These are phyloP conservation scores for Fusarium beomiforme DNA, from an alignment of 2,329 filamentous ascomycete species.

Conservation along the genomic window DNA sequence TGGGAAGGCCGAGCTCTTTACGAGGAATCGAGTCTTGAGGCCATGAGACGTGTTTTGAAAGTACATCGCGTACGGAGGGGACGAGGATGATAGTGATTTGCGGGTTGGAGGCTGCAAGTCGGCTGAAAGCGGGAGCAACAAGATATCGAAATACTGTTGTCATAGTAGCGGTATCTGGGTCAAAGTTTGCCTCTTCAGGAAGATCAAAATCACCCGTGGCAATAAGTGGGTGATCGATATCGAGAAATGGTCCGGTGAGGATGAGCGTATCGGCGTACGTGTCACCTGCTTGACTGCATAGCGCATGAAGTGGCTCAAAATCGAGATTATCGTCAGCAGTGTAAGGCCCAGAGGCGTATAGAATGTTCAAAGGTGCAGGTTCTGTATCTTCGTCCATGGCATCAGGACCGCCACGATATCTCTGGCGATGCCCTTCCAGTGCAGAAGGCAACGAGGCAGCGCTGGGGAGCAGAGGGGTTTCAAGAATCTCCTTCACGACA, in stretches of 20 bases:
- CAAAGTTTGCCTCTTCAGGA: conserved; percentile 70
- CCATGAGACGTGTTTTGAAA: conserved; percentile 88
- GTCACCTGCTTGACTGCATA: conserved; percentile 81
- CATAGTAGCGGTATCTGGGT: conserved; percentile 84
- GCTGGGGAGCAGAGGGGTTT: conserved; percentile 77
- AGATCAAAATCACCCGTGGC: conserved; percentile 83
- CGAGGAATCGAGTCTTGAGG: conserved; percentile 71
- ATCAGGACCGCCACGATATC: conserved; percentile 72
- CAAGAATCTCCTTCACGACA: conserved; percentile 78
- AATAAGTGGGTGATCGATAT: conserved; percentile 88
- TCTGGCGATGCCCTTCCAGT: conserved; percentile 75
- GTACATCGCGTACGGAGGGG: conserved; percentile 83
- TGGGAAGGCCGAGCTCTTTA: conserved; percentile 82
- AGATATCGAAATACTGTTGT: conserved; percentile 84
- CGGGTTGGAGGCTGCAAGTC: conserved; percentile 76
- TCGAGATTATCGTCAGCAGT: conserved; percentile 92
- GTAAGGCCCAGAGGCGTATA: conserved; percentile 88
- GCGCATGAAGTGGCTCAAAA: conserved; percentile 84
- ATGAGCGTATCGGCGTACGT: conserved; percentile 81
- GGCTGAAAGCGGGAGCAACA: conserved; percentile 77
- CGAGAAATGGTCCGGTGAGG: conserved; percentile 87
- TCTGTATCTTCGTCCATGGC: conserved; percentile 64
- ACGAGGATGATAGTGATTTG: conserved; percentile 82
- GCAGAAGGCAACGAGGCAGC: conserved; percentile 75
- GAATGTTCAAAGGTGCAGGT: conserved; percentile 75